A percentile compares a stretch with the other conserved stretches of the same genome.
phyloP scores from a whole-genome alignment of 148 eudicot genomes.

The Cornus controversa region DNA sequence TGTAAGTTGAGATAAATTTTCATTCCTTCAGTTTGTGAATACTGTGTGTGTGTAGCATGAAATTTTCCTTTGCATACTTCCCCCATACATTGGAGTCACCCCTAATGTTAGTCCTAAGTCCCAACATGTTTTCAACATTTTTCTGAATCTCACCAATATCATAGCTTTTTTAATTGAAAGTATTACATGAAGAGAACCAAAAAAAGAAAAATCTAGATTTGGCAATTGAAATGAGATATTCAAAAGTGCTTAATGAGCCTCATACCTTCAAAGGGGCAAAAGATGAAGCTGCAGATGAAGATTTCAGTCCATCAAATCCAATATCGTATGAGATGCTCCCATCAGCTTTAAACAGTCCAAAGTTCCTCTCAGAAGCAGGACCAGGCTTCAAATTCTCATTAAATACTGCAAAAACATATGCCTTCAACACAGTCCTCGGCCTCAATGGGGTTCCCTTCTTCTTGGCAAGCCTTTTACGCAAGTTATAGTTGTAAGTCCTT shows the following conservation, averaged over 20 bases:
- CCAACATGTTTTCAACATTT: neutral
- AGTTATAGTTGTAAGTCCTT: slow-evolving; percentile 65
- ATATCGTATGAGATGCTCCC: slow-evolving; percentile 66
- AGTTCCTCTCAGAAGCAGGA: slow-evolving; percentile 70
- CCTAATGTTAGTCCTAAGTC: neutral
- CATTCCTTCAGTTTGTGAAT: neutral
- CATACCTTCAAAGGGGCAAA: slow-evolving; percentile 51
- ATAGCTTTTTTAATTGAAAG: neutral
- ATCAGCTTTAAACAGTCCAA: slow-evolving; percentile 75
- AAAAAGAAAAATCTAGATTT: neutral
- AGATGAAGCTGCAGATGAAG: slow-evolving; percentile 50
- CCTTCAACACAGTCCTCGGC: slow-evolving; percentile 59
- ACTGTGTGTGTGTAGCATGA: neutral
- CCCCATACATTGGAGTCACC: neutral
- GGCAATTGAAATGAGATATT: neutral
- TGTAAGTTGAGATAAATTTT: neutral
- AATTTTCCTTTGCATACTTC: neutral
- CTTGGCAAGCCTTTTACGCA: slow-evolving; percentile 77
- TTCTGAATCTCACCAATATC: neutral
- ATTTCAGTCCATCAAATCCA: slow-evolving; percentile 59
- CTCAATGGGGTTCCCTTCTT: slow-evolving; percentile 78
- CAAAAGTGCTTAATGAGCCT: neutral
- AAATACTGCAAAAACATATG: slow-evolving; percentile 72
- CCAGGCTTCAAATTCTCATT: slow-evolving; percentile 76
- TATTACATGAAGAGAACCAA: neutral